Evolutionary conservation across 2,329 filamentous ascomycete genomes (phyloP).

Genomic region (Colletotrichum orbiculare): DNA sequence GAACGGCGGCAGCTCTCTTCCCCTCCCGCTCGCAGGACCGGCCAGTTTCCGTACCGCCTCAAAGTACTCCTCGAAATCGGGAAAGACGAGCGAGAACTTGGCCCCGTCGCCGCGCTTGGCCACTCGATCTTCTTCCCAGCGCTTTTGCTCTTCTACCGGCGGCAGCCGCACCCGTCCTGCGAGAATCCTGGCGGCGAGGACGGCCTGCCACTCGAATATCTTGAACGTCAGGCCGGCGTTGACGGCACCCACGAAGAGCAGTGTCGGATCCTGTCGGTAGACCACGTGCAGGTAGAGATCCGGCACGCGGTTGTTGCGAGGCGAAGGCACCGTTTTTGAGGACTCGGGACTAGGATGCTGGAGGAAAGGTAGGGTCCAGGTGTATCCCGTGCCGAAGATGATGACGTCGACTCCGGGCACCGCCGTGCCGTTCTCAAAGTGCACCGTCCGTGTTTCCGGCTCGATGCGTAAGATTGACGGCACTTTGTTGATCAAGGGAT

Average conservation of each 20-base stretch:
- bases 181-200: slow-evolving; percentile 68
- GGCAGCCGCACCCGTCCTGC: slow-evolving; percentile 64
- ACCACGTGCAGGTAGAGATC: slow-evolving; percentile 69
- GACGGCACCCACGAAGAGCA: slow-evolving; percentile 69
- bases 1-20: slow-evolving; percentile 58
- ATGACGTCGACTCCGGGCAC: slow-evolving; percentile 68
- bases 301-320: slow-evolving; percentile 66
- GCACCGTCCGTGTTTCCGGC: slow-evolving; percentile 55
- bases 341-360: slow-evolving; percentile 52
- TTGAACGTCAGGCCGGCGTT: slow-evolving; percentile 72
- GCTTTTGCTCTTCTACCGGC: slow-evolving; percentile 55
- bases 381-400: slow-evolving; percentile 76
- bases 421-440: slow-evolving; percentile 65
- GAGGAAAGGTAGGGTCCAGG: slow-evolving; percentile 72
- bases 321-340: background rate
- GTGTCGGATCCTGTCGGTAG: slow-evolving; percentile 62
- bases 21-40: slow-evolving; percentile 57
- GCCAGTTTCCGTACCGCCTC: slow-evolving; percentile 63
- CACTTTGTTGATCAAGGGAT: slow-evolving; percentile 59
- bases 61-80: slow-evolving; percentile 74
- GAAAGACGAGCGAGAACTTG: slow-evolving; percentile 67
- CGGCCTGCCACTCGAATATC: slow-evolving; percentile 76
- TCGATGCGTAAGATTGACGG: slow-evolving; percentile 60
- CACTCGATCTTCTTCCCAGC: slow-evolving; percentile 69
- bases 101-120: slow-evolving; percentile 64